phyloP scores from a whole-genome alignment of 805 yeast genomes.

The Suhomyces sp. region DNA sequence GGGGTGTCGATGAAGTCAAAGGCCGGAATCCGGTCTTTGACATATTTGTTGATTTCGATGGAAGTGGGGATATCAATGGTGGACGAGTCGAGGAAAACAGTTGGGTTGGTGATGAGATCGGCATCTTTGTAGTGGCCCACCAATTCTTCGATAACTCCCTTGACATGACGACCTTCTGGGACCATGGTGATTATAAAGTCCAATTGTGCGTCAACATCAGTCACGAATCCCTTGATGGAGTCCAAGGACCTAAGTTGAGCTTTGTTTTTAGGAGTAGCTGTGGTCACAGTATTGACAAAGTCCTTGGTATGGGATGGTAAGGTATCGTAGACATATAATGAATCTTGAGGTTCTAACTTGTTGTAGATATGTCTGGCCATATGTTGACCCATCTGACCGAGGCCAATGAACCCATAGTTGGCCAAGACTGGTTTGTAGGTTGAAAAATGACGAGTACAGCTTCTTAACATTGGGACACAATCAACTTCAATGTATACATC shows the following conservation, averaged over 20 bases:
- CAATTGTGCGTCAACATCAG: slow-evolving; percentile 31
- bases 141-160: slow-evolving; percentile 39
- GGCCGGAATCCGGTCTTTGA: slow-evolving; percentile 29
- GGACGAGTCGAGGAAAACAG: slow-evolving; percentile 48
- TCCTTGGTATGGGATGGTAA: slow-evolving; percentile 25
- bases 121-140: slow-evolving; percentile 27
- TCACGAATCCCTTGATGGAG: slow-evolving; percentile 26
- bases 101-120: slow-evolving; percentile 12
- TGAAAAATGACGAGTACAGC: slow-evolving; percentile 8
- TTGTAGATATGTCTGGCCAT: slow-evolving; percentile 52
- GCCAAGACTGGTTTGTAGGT: slow-evolving; percentile 10
- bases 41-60: slow-evolving; percentile 34
- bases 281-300: slow-evolving; percentile 25
- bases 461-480: slow-evolving; percentile 8
- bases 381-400: slow-evolving; percentile 57
- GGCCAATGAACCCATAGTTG: slow-evolving; percentile 53
- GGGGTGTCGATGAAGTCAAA: slow-evolving; percentile 55
- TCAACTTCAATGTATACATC: too few species aligned
- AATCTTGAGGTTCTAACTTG: slow-evolving; percentile 37
- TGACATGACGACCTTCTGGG: slow-evolving; percentile 54
- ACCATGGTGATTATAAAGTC: slow-evolving; percentile 52
- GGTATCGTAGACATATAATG: slow-evolving; percentile 45
- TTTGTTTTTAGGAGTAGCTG: slow-evolving; percentile 22
- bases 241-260: slow-evolving; percentile 19
- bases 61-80: slow-evolving; percentile 54